Base-by-base conservation (phyloP, 176 grass and related monocot genomes). In the Triticum urartu region DNA sequence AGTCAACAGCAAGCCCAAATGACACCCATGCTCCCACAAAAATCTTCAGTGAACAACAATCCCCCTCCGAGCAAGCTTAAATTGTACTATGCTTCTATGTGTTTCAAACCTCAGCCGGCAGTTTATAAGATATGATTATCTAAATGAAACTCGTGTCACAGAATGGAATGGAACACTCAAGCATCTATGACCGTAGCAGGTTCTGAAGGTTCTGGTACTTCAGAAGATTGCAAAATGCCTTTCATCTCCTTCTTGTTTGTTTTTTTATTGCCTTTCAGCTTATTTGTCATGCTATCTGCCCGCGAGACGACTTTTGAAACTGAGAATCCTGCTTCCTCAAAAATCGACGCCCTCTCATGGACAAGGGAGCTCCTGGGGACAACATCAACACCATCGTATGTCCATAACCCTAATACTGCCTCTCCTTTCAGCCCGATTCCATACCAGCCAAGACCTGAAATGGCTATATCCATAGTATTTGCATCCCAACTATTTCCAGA, bases 381-480 rank as follows among this genome's bases (percentile, higher is more conserved):
- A 56, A 95, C 93, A 81, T 94, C 90, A 25, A 98, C 90, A 59
- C 96, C 90, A 45, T 95, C 88, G 1, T 95, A 95, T 72, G 93
- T 95, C 96, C 96, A 98, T 81, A 94, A 66, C 35, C 92, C 86
- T 75, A 95, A 88, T 0, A 91, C 79, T 7, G 76, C 90, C 30
- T 94, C 93, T 79, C 96, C 93, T 87, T 94, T 95, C 17, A 98
- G 82, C 3, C 81, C 84, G 5, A 98, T 85, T 63, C 91, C 91
- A 39, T 91, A 95, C 97, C 97, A 98, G 2, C 97, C 97, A 73
- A 98, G 88, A 86, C 90, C 93, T 5, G 93, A 89, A 48, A 93
- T 88, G 64, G 97, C 92, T 81, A 98, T 91, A 79, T 98, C 97
- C 22, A 59, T 78, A 64, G 90, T 84, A 42, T 92, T 98, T 80